A percentile compares a stretch with the other conserved stretches of the same genome.
phyloP scores from a whole-genome alignment of 2,329 filamentous ascomycete genomes.

The Epichloe brachyelytri region DNA sequence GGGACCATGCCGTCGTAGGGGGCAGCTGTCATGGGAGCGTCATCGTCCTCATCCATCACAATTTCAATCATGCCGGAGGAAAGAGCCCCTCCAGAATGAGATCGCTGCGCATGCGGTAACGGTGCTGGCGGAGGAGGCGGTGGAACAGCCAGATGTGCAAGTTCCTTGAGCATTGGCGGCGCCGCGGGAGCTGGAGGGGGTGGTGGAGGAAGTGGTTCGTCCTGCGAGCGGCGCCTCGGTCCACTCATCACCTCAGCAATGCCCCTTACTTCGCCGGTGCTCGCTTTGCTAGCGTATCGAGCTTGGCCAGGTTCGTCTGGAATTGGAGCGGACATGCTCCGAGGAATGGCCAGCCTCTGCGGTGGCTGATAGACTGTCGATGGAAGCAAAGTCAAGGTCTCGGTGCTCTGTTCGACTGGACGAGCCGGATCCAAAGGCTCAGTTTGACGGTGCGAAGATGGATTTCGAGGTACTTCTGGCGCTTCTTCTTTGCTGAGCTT shows the following conservation, averaged over 20 bases:
- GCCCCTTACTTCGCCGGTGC: slow-evolving; percentile 26
- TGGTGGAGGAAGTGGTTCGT: slow-evolving; percentile 40
- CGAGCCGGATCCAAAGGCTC: slow-evolving; percentile 27
- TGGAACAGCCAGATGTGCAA: slow-evolving; percentile 47
- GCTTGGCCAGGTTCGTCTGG: slow-evolving; percentile 24
- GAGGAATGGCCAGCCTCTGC: slow-evolving; percentile 33
- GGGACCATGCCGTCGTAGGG: slow-evolving; percentile 31
- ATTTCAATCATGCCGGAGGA: slow-evolving; percentile 50
- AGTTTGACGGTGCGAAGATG: slow-evolving; percentile 31
- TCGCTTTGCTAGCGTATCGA: slow-evolving; percentile 22
- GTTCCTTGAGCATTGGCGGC: slow-evolving; percentile 45
- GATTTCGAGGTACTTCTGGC: slow-evolving; percentile 44
- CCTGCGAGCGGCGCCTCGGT: slow-evolving; percentile 34
- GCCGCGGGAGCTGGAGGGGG: slow-evolving; percentile 34
- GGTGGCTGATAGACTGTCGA: slow-evolving; percentile 49
- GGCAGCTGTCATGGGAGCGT: slow-evolving; percentile 16
- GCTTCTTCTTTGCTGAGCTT: slow-evolving; percentile 24
- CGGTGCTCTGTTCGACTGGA: slow-evolving; percentile 17
- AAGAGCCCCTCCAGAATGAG: slow-evolving; percentile 30
- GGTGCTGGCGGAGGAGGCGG: slow-evolving; percentile 51
- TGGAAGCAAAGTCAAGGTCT: slow-evolving; percentile 36
- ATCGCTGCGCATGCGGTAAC: slow-evolving; percentile 30
- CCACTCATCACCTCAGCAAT: slow-evolving; percentile 33
- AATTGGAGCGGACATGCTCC: slow-evolving; percentile 49
- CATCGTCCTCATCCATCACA: slow-evolving; percentile 49